Percentiles rank a stretch among this genome's conserved stretches.
These are phyloP conservation scores for Magnusiomyces ingens DNA, from an alignment of 1,139 yeast species.

Conservation along the genomic window DNA sequence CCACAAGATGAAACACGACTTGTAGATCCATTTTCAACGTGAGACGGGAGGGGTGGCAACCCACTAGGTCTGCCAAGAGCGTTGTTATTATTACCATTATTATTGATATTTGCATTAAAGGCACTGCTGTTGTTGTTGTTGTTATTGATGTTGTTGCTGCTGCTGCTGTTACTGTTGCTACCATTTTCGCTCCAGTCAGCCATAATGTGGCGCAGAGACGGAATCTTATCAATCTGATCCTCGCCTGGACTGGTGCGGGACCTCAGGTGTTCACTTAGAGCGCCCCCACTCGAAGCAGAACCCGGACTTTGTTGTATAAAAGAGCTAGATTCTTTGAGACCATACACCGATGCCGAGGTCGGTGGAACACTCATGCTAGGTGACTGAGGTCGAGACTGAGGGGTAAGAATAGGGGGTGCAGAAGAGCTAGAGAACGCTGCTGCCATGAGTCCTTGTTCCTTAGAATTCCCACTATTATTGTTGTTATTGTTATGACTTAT, in stretches of 20 bases:
- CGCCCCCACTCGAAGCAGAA: conserved; percentile 17
- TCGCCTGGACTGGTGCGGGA: conserved; percentile 27
- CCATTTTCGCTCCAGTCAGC: conserved; percentile 1
- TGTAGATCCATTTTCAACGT: neutral
- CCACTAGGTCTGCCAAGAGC: neutral
- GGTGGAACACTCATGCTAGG: conserved; percentile 8
- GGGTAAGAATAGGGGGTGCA: conserved; percentile 24
- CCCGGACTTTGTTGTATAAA: conserved; percentile 1
- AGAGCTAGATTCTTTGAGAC: neutral
- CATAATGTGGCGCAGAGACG: conserved; percentile 22
- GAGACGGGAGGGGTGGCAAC: neutral
- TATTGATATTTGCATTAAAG: too few relatives aligned
- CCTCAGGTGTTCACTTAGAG: conserved; percentile 32
- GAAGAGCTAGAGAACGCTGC: neutral
- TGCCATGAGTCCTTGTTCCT: too few relatives aligned
- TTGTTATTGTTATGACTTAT: too few relatives aligned
- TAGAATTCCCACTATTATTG: too few relatives aligned
- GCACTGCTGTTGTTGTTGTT: neutral
- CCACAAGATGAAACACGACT: too few relatives aligned
- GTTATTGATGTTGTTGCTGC: neutral
- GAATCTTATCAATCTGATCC: conserved; percentile 29
- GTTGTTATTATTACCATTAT: neutral
- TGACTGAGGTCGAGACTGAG: conserved; percentile 27
- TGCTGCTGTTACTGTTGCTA: neutral
- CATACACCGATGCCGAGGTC: neutral